These are phyloP conservation scores for Coniochaeta hoffmannii DNA, from an alignment of 2,329 filamentous ascomycete genomes.

Conservation along the genomic window DNA sequence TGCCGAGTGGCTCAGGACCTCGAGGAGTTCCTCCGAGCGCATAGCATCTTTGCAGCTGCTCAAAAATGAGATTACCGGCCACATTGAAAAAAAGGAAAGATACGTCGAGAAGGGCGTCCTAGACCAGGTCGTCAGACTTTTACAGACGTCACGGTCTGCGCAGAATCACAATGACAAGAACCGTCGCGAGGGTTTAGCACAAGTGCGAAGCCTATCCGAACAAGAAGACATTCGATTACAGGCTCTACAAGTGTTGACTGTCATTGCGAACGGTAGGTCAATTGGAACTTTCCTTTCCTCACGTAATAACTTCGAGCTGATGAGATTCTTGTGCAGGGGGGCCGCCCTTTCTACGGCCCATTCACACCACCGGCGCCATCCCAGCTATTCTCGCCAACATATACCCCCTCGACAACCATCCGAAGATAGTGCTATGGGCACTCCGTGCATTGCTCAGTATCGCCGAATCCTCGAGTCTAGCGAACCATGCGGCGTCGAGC, in stretches of 20 bases:
- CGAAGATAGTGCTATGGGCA: conserved; percentile 63
- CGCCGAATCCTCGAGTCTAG: conserved; percentile 54
- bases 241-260: conserved; percentile 76
- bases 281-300: background rate
- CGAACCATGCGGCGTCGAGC: conserved; percentile 32
- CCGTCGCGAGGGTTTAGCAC: conserved; percentile 20
- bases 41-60: conserved; percentile 59
- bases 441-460: conserved; percentile 69
- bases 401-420: conserved; percentile 56
- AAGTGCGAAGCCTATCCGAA: conserved; percentile 38
- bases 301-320: background rate
- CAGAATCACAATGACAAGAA: conserved; percentile 32
- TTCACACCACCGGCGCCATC: conserved; percentile 62
- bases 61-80: conserved; percentile 86
- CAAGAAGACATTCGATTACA: conserved; percentile 67
- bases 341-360: conserved; percentile 66
- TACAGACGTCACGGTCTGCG: conserved; percentile 26
- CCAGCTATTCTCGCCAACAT: conserved; percentile 62
- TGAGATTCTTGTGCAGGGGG: conserved; percentile 50
- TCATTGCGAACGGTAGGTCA: conserved; percentile 68
- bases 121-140: conserved; percentile 44
- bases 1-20: conserved; percentile 47
- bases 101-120: conserved; percentile 67
- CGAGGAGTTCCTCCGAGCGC: conserved; percentile 43
- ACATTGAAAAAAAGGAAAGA: conserved; percentile 76